Percentiles rank a stretch among this genome's conserved stretches.
phyloP scores from a whole-genome alignment of 345 rosid genomes.

The Aquilaria yunnanensis region DNA sequence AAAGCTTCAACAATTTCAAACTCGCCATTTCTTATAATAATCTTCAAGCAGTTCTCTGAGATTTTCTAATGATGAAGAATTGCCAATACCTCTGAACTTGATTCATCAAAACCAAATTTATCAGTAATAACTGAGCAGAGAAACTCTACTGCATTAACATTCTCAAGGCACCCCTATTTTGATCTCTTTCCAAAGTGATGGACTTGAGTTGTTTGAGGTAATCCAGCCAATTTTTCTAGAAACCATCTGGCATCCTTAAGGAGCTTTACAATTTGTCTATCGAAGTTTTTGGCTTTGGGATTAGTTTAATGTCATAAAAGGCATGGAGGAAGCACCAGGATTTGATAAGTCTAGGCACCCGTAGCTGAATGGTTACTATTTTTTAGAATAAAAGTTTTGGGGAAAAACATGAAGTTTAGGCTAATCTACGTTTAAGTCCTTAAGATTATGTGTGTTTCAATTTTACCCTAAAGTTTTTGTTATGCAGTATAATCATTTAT shows the following conservation, averaged over 20 bases:
- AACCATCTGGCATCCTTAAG: slow-evolving; percentile 24
- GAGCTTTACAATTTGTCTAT: slow-evolving; percentile 28
- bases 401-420: no score
- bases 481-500: no score
- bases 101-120: slow-evolving; percentile 5
- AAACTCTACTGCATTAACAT: slow-evolving; percentile 36
- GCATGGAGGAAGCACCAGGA: slow-evolving; percentile 75
- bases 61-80: slow-evolving; percentile 29
- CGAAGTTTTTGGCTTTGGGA: slow-evolving; percentile 41
- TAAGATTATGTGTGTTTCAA: no score
- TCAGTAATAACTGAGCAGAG: slow-evolving; percentile 25
- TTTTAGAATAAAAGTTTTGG: no score
- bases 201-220: slow-evolving; percentile 34
- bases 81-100: slow-evolving; percentile 36
- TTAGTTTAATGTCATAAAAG: slow-evolving; percentile 35
- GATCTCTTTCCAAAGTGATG: slow-evolving; percentile 29
- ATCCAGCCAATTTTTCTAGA: slow-evolving; percentile 19
- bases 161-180: slow-evolving; percentile 27
- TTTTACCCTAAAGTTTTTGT: no score
- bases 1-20: slow-evolving; percentile 26
- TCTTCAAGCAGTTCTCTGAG: slow-evolving; percentile 23
- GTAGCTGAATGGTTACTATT: no score
- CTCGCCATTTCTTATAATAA: slow-evolving; percentile 9
- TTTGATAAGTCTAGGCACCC: slow-evolving; percentile 44
- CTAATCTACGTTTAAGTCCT: no score